phyloP scores from a whole-genome alignment of 1,284 basidiomycete species.

The Golubevia pallescens region DNA sequence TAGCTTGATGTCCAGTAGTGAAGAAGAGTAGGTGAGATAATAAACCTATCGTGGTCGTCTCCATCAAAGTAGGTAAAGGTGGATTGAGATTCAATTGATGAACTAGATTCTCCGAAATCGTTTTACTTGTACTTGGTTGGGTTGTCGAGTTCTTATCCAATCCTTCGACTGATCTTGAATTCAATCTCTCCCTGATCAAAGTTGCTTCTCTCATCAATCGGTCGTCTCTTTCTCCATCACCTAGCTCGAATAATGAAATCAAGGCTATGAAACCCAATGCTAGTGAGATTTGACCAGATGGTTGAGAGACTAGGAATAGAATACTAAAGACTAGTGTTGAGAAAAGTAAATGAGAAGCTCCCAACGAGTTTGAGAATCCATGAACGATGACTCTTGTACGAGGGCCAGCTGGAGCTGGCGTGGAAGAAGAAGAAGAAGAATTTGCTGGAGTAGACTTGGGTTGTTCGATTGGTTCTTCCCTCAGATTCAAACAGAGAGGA shows the following conservation, averaged over 20 bases:
- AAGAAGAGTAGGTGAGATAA: constrained; percentile 73
- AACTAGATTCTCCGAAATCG: not conserved
- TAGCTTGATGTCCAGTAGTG: constrained; percentile 88
- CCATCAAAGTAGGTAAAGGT: constrained; percentile 15
- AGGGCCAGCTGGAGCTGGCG: constrained; percentile 5
- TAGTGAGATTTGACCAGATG: constrained; percentile 81
- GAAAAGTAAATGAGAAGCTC: constrained; percentile 83
- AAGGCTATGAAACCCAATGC: constrained; percentile 73
- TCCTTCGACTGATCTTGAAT: not conserved
- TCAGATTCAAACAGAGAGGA: constrained; percentile 50
- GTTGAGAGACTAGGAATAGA: constrained; percentile 74
- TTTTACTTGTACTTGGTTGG: not conserved
- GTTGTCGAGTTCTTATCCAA: not conserved
- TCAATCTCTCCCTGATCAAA: not conserved
- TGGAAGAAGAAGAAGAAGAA: not conserved
- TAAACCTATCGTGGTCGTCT: constrained; percentile 28
- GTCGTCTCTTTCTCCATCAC: constrained; percentile 43
- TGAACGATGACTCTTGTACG: constrained; percentile 71
- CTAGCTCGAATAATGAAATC: constrained; percentile 39
- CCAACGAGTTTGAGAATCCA: constrained; percentile 88
- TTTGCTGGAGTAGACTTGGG: constrained; percentile 5
- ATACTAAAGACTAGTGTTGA: constrained; percentile 74
- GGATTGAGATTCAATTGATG: not conserved
- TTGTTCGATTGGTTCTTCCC: constrained; percentile 16
- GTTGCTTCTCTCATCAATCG: constrained; percentile 17